phyloP scores from a whole-genome alignment of 345 rosid species.

The Eucalyptus decipiens region DNA sequence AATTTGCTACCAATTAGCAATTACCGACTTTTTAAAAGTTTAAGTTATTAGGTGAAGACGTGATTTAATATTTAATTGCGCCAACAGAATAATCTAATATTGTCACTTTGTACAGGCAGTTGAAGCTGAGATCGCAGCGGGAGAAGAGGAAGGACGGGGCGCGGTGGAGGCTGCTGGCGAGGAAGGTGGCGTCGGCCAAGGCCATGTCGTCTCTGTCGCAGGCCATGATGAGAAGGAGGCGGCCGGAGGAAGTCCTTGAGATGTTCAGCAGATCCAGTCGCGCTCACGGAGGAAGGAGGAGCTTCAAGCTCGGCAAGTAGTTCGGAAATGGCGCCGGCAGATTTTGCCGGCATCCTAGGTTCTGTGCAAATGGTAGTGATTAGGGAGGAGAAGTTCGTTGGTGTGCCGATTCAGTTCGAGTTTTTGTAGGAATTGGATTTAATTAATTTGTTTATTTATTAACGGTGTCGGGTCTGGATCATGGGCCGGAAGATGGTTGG shows the following conservation, averaged over 20 bases:
- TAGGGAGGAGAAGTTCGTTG: background rate
- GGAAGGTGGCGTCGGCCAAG: constrained; percentile 23
- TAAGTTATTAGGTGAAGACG: fast-evolving
- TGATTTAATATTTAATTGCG: too few species aligned
- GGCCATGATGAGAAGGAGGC: background rate
- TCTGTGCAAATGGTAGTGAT: background rate
- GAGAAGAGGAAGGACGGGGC: constrained; percentile 16
- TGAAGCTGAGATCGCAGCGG: constrained; percentile 11
- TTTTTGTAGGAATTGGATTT: background rate
- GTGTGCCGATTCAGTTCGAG: background rate
- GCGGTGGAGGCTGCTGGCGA: constrained; percentile 20
- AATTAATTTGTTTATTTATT: background rate
- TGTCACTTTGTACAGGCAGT: constrained; percentile 9
- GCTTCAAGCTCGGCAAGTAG: background rate
- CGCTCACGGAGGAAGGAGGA: background rate
- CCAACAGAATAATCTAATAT: background rate
- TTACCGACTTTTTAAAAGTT: fast-evolving
- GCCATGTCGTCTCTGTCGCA: constrained; percentile 8
- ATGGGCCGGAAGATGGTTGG: background rate
- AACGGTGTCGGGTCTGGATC: background rate
- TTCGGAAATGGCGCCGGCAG: background rate
- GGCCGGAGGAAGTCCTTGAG: background rate
- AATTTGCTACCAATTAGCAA: background rate
- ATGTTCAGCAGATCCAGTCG: background rate
- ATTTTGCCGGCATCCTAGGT: background rate